phyloP scores from a whole-genome alignment of 805 yeast genomes.

The Zygosaccharomyces lentus region DNA sequence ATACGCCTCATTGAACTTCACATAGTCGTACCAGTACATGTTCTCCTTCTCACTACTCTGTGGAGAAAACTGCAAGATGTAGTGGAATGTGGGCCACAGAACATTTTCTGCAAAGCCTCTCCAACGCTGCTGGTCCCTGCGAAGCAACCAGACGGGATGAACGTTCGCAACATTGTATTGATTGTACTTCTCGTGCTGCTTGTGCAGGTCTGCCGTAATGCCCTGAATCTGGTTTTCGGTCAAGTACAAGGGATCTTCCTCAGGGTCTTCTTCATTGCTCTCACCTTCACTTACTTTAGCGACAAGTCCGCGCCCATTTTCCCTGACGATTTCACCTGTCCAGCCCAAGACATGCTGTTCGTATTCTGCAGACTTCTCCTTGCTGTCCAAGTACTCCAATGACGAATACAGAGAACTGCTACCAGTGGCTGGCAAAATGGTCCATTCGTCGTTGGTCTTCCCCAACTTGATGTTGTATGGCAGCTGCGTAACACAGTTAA shows the following conservation, averaged over 20 bases:
- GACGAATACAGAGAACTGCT: constrained; percentile 82
- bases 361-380: constrained; percentile 64
- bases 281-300: constrained; percentile 6
- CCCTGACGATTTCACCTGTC: constrained; percentile 76
- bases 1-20: constrained; percentile 83
- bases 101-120: constrained; percentile 83
- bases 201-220: constrained; percentile 21
- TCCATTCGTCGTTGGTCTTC: constrained; percentile 43
- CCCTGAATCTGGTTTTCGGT: constrained; percentile 50
- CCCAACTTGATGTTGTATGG: constrained; percentile 34
- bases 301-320: constrained; percentile 11
- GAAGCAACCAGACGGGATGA: constrained; percentile 85
- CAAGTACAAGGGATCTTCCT: constrained; percentile 60
- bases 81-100: constrained; percentile 93
- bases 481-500: constrained; percentile 36
- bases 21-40: constrained; percentile 85
- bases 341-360: constrained; percentile 87
- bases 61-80: constrained; percentile 72
- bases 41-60: constrained; percentile 62
- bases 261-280: constrained; percentile 33
- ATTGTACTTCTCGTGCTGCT: constrained; percentile 44
- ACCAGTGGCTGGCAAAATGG: constrained; percentile 65
- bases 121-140: constrained; percentile 80
- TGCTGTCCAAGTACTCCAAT: constrained; percentile 47
- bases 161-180: constrained; percentile 35